Conservation (phyloP, 768 basidiomycete species). For the Rhodocollybia butyracea region DNA sequence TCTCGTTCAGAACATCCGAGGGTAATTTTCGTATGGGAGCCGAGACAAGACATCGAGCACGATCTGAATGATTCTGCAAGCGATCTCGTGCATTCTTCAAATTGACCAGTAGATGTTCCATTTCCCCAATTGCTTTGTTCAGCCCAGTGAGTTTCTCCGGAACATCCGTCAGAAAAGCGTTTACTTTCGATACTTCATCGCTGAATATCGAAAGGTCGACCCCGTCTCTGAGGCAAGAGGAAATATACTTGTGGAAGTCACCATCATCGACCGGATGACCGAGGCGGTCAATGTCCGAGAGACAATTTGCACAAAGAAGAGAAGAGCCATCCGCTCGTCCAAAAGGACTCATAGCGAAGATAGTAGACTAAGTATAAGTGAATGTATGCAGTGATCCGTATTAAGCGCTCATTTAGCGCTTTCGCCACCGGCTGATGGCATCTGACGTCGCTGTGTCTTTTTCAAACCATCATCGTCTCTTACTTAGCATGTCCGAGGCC, state of each 20-base stretch:
- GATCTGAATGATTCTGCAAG: not conserved
- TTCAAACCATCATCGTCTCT: conserved; percentile 12
- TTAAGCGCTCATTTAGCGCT: not conserved
- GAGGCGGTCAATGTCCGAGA: not conserved
- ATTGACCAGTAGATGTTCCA: not conserved
- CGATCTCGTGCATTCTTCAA: not conserved
- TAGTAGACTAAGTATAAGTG: too few species aligned
- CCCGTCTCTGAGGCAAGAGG: not conserved
- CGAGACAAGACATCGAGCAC: not conserved
- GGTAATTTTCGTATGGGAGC: conserved; percentile 3
- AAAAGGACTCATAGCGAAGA: too few species aligned
- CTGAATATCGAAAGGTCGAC: not conserved
- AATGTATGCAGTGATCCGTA: not conserved
- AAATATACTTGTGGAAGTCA: not conserved
- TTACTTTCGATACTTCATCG: not conserved
- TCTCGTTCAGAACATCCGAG: not conserved
- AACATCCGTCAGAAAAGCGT: not conserved
- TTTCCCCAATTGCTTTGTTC: not conserved
- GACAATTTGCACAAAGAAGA: not conserved
- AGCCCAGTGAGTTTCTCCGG: not conserved
- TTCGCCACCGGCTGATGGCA: too few species aligned
- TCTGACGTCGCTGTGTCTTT: not conserved
- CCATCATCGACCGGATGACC: not conserved
- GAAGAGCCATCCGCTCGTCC: too few species aligned
- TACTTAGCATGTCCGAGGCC: conserved; percentile 54